A percentile compares a stretch with the other conserved stretches of the same genome.
phyloP scores from a whole-genome alignment of 129 eudicot genomes.

The Rutidosis leptorrhynchoides region DNA sequence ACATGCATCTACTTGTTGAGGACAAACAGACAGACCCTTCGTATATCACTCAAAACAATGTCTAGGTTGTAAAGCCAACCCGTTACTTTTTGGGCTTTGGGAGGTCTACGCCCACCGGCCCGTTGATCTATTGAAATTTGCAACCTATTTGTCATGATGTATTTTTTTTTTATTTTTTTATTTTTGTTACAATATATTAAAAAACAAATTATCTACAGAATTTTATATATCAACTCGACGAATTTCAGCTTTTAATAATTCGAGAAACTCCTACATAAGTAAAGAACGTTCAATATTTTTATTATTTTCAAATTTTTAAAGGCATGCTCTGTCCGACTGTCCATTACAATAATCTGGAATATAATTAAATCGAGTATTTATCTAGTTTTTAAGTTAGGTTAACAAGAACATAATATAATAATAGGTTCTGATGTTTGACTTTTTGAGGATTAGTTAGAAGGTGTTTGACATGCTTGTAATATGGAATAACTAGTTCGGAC shows the following conservation, averaged over 20 bases:
- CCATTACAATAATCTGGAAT: not conserved
- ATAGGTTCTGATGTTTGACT: not conserved
- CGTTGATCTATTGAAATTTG: not conserved
- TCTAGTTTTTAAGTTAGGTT: not conserved
- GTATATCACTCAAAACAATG: too few relatives aligned
- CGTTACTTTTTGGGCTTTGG: not conserved
- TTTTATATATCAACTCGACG: not conserved
- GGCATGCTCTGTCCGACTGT: too few relatives aligned
- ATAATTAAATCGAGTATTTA: not conserved
- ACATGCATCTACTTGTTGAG: too few relatives aligned
- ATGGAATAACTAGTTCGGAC: too few relatives aligned
- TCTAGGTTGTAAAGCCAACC: not conserved
- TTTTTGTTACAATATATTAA: not conserved
- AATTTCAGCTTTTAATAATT: too few relatives aligned
- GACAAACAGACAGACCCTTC: too few relatives aligned
- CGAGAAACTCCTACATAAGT: not conserved
- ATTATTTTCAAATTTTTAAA: not conserved
- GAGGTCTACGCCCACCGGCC: not conserved
- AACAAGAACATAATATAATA: not conserved
- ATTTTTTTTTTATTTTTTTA: too few relatives aligned
- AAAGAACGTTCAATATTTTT: constrained; percentile 15
- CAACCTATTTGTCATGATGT: not conserved
- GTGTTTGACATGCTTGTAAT: not conserved
- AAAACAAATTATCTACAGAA: not conserved
- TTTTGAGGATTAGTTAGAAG: not conserved